A percentile compares a stretch with the other conserved stretches of the same genome.
These are phyloP conservation scores for Daldinia loculata DNA, from an alignment of 495 filamentous ascomycete species.

Conservation along the genomic window DNA sequence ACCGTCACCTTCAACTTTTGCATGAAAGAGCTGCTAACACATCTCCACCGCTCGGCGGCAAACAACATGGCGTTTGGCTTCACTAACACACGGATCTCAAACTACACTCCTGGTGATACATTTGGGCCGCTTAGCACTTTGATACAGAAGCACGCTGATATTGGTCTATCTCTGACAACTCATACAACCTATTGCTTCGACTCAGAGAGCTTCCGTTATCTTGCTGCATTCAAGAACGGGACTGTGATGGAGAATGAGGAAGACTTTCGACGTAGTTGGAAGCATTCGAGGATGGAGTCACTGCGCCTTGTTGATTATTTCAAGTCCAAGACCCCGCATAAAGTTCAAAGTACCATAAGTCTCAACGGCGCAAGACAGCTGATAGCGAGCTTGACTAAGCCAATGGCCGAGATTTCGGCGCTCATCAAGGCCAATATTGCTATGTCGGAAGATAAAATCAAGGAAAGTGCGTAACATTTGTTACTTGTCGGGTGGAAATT, in stretches of 20 bases:
- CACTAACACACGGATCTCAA: background rate
- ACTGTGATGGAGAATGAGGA: background rate
- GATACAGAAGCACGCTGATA: background rate
- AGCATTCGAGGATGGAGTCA: background rate
- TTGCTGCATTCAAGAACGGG: slow-evolving; percentile 4
- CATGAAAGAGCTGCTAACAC: background rate
- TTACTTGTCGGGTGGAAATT: background rate
- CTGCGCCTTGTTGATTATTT: background rate
- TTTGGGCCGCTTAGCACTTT: background rate
- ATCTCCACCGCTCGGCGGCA: slow-evolving; percentile 1
- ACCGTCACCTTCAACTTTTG: slow-evolving; percentile 1
- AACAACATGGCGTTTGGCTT: slow-evolving; percentile 2
- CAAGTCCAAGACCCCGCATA: background rate
- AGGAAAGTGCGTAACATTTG: background rate
- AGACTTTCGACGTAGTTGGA: background rate
- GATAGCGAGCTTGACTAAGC: background rate
- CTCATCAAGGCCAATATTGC: background rate
- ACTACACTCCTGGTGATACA: slow-evolving; percentile 3
- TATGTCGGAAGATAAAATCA: background rate
- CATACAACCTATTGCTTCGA: slow-evolving; percentile 4
- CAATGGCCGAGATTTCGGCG: background rate
- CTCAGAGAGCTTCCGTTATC: slow-evolving; percentile 13
- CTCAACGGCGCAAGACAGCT: background rate
- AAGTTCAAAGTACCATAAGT: slow-evolving; percentile 3
- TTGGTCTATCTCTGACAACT: background rate